Base-by-base conservation (phyloP, 345 rosid genomes). In the Brassica juncea region DNA sequence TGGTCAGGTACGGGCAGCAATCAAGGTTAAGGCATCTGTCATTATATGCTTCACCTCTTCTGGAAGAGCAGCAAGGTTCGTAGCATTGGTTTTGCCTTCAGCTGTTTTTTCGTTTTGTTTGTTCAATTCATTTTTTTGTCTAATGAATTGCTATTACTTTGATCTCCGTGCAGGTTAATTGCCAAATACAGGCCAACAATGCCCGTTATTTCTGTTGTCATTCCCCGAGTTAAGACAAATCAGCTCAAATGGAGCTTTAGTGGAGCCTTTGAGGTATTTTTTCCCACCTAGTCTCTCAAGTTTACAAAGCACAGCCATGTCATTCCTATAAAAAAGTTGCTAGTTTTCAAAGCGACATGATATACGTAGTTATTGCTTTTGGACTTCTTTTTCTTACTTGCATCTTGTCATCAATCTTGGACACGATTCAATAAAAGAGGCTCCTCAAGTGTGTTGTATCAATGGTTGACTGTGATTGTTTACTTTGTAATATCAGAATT, bases 1-100 rank as follows among this genome's bases (percentile, higher is more conserved):
- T 71, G 58, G 8, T 31, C 81, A 95, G 98, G 99, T 95, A 28
- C 85, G 99, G 52, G 99, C 98, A 28, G 99, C 99, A 54, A 95
- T 95, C 77, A 95, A 95, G 89, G 99, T 95, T 55, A 95, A 91
- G 88, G 98, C 99, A 63, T 95, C 99, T 7, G 97, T 87, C 16
- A 91, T 95, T 47, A 91, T 95, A 75, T 95, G 99, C 85, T 95
- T 95, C 85, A 95, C 99, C 62, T 95, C 99, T 77, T 91, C 97
- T 27, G 97, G 99, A 78, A 89, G 97, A 81, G 98, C 99, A 80
- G 99, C 97, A 60, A 93, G 98, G 99, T 95, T 85, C 47, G 1
- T 49, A 49, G n/a, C 64, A 57, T 14, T 16, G 37, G 34, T 49
- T 77, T 54, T 60, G 34, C n/a, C 8, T 9, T 27, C 5, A 7